These are phyloP conservation scores for Penicillium sp. DNA, from an alignment of 2,329 filamentous ascomycete genomes.

Conservation along the genomic window DNA sequence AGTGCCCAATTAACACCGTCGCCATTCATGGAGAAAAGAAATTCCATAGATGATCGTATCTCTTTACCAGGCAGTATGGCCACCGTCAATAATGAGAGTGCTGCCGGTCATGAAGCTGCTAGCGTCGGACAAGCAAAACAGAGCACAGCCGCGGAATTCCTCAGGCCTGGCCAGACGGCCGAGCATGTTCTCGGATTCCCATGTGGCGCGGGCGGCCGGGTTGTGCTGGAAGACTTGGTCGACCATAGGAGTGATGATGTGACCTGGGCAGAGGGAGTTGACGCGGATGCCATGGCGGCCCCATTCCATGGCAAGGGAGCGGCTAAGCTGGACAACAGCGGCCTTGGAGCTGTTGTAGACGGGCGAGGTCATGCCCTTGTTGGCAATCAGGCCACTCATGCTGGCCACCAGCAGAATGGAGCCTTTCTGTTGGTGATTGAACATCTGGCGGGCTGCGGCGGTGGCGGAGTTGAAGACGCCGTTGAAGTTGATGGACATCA, in stretches of 20 bases:
- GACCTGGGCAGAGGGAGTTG: constrained; percentile 51
- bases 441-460: constrained; percentile 47
- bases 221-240: constrained; percentile 69
- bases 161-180: constrained; percentile 52
- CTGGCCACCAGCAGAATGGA: constrained; percentile 49
- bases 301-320: constrained; percentile 52
- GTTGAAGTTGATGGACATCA: constrained; percentile 48
- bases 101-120: constrained; percentile 67
- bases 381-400: constrained; percentile 49
- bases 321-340: constrained; percentile 49
- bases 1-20: not conserved
- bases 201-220: constrained; percentile 53
- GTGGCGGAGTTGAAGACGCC: constrained; percentile 48
- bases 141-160: constrained; percentile 60
- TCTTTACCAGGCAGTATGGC: constrained; percentile 51
- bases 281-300: constrained; percentile 49
- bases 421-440: constrained; percentile 45
- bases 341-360: constrained; percentile 54
- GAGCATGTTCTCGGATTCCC: constrained; percentile 49
- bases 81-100: constrained; percentile 66
- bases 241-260: constrained; percentile 67
- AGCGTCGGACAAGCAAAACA: constrained; percentile 62
- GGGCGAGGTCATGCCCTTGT: constrained; percentile 43
- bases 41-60: not conserved
- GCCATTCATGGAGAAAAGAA: not conserved